These are phyloP conservation scores for Sporothrix curviconia DNA, from an alignment of 2,329 filamentous ascomycete genomes.

Conservation along the genomic window DNA sequence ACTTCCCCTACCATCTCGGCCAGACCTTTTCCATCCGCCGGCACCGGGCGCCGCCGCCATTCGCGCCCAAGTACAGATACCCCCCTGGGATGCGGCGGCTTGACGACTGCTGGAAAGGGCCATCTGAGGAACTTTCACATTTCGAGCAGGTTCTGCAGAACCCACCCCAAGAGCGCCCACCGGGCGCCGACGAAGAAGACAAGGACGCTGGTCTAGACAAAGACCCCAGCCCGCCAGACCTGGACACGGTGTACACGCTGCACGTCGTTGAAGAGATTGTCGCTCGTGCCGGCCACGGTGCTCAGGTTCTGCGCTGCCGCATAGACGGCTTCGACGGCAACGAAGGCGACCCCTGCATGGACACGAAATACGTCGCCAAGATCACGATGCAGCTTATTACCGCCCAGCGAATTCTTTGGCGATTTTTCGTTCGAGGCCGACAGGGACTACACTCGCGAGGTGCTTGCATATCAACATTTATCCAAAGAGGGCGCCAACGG, in stretches of 20 bases:
- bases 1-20: background rate
- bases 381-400: background rate
- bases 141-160: background rate
- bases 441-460: background rate
- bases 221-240: background rate
- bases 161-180: background rate
- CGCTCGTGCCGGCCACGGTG: background rate
- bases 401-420: background rate
- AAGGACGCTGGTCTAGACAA: background rate
- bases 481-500: background rate
- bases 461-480: background rate
- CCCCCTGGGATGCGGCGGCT: background rate
- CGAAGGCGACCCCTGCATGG: background rate
- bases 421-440: background rate
- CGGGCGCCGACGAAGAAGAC: background rate
- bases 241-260: background rate
- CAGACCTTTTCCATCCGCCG: background rate
- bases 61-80: background rate
- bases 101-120: background rate
- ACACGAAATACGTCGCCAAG: background rate
- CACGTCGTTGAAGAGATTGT: background rate
- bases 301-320: background rate
- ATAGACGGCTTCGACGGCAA: background rate
- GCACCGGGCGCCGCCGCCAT: background rate
- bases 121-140: background rate